phyloP scores from a whole-genome alignment of 169 alveolate species.

The Cryptosporidium baileyi region DNA sequence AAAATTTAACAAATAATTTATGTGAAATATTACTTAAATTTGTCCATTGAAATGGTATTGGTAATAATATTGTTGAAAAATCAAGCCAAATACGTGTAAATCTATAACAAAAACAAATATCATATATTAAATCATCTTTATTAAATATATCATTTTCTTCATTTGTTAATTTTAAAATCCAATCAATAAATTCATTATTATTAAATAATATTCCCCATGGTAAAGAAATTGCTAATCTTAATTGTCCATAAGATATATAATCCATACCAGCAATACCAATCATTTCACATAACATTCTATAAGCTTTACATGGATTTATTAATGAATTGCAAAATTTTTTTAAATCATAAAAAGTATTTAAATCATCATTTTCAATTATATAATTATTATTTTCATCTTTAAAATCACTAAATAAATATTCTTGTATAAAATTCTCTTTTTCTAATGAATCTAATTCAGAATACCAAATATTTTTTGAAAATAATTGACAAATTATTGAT shows the following conservation, averaged over 20 bases:
- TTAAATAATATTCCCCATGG: conserved; percentile 66
- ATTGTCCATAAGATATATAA: conserved; percentile 41
- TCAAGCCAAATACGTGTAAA: conserved; percentile 51
- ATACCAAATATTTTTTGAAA: conserved; percentile 28
- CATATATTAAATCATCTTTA: not conserved
- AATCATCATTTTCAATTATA: not conserved
- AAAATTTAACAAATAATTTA: not conserved
- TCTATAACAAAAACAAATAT: conserved; percentile 49
- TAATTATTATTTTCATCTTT: not conserved
- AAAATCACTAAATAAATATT: not conserved
- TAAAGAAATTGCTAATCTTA: conserved; percentile 33
- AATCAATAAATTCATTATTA: not conserved
- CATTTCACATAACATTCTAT: conserved; percentile 52
- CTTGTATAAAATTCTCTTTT: not conserved
- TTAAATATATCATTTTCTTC: not conserved
- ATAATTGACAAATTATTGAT: not conserved
- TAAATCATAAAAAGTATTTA: not conserved
- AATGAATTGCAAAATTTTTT: not conserved
- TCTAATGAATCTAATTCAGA: not conserved
- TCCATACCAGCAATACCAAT: conserved; percentile 63
- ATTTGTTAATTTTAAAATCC: conserved; percentile 11
- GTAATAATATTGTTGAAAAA: conserved; percentile 44
- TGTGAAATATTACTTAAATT: conserved; percentile 24
- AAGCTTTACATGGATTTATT: conserved; percentile 27
- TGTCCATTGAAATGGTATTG: conserved; percentile 65